Evolutionary conservation across 345 rosid species (phyloP).

Genomic region (Rhodamnia argentea): DNA sequence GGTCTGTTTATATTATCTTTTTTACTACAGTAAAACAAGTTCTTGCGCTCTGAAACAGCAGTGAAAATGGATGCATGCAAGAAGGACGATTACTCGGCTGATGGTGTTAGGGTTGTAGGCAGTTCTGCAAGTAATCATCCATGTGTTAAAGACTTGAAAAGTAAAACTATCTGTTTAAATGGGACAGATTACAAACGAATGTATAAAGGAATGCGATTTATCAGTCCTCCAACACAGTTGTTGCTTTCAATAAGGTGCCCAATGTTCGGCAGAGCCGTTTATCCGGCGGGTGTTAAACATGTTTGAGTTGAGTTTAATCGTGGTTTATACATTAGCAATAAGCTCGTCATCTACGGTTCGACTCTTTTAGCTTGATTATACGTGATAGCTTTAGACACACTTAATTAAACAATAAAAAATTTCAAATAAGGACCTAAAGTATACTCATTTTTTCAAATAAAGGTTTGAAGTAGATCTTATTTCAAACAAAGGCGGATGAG

Average conservation of each 20-base stretch:
- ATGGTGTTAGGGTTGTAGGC: not conserved
- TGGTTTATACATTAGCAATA: not conserved
- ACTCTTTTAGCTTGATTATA: not conserved
- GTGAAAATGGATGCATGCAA: not conserved
- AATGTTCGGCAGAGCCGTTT: not conserved
- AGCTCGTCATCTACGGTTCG: not conserved
- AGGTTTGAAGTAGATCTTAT: no score
- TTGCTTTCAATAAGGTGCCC: not conserved
- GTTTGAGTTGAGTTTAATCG: not conserved
- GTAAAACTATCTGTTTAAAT: not conserved
- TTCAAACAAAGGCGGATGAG: no score
- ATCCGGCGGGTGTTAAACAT: not conserved
- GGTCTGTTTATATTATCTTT: not conserved
- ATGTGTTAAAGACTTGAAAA: not conserved
- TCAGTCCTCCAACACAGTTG: not conserved
- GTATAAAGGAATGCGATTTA: not conserved
- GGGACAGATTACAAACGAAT: not conserved
- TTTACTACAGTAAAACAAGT: not conserved
- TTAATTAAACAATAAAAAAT: not conserved
- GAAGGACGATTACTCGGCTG: not conserved
- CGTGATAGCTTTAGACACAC: not conserved
- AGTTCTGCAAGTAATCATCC: not conserved
- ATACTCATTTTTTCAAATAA: no score
- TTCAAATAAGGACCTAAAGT: no score
- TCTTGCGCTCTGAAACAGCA: not conserved